Evolutionary conservation across 306 rosid genomes (phyloP).

Genomic region (Fagus sylvatica): DNA sequence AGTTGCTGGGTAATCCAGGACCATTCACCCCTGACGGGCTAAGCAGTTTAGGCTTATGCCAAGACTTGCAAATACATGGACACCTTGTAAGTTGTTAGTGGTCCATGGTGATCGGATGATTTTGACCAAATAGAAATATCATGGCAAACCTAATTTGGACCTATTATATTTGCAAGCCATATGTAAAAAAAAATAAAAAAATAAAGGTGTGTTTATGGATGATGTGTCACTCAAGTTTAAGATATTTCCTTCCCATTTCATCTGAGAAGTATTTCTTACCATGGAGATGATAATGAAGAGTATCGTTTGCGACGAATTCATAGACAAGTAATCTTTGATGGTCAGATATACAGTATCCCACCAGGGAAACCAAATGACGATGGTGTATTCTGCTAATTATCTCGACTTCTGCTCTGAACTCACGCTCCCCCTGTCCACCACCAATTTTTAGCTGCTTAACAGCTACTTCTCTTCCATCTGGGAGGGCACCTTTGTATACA

Average conservation of each 20-base stretch:
- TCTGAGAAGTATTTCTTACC: constrained; percentile 55
- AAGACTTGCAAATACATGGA: constrained; percentile 1
- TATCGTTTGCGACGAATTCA: constrained; percentile 75
- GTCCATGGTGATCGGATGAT: background rate
- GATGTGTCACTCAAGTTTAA: background rate
- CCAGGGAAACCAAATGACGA: constrained; percentile 95
- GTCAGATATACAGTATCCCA: constrained; percentile 89
- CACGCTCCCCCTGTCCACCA: constrained; percentile 97
- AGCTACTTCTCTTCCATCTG: constrained; percentile 89
- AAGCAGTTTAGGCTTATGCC: no score
- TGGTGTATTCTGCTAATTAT: constrained; percentile 95
- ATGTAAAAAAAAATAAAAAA: background rate
- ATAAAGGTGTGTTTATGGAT: background rate
- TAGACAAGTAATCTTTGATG: constrained; percentile 92
- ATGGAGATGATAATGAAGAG: constrained; percentile 91
- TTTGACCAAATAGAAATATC: background rate
- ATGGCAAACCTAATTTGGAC: constrained; percentile 7
- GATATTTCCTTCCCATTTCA: constrained; percentile 11
- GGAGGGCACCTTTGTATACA: constrained; percentile 82
- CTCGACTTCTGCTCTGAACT: constrained; percentile 97
- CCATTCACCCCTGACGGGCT: no score
- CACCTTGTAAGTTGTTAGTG: background rate
- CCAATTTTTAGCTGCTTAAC: constrained; percentile 93
- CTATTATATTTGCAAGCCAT: constrained; percentile 1
- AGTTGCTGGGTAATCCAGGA: no score